Base-by-base conservation (phyloP, 495 filamentous ascomycete species). In the Emericellopsis terricola region DNA sequence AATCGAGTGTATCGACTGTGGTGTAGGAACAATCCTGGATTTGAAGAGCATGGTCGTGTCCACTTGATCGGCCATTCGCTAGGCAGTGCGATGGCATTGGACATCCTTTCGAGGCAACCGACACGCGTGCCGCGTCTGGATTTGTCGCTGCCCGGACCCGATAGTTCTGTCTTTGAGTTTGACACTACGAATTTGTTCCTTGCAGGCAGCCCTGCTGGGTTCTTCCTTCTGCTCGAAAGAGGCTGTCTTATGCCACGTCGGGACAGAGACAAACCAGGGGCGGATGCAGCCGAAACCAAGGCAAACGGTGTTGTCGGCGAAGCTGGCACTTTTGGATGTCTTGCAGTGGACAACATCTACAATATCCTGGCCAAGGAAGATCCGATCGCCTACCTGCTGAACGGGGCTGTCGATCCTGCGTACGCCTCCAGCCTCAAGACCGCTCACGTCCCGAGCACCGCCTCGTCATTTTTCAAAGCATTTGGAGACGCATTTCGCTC, bases 261-360 rank as follows among this genome's bases (percentile, higher is more conserved):
- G 38, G 82, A 76, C 15, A 65, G 76, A 34, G 53, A 72, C 14
- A 94, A 94, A 50, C 73, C 78, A 3, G 77, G 73, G 15, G 71
- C 70, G 14, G 73, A 83, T 41, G 31, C 42, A 4, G 51, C 38
- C 23, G 75, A 85, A 38, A 68, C 75, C 36, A 50, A 58, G 6
- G 64, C 71, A 26, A 64, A 58, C 27, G 68, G 73, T 17, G 65
- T 94, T 28, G 73, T 76, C 24, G 85, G 81, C 5, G 73, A 86
- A 29, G 60, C 63, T 10, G 86, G 79, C 31, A 69, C 57, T 9
- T 94, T 84, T 49, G 89, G 89, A 18, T 97, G 87, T 53, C 56
- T 94, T 24, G 81, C 86, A 4, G 81, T 94, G 7, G 83, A 94
- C 46, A 97, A 97, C 49, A 65, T 97, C 29, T 97, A 94, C 65